Evolutionary conservation across 129 eudicot species (phyloP), one percentile per base, ranked within the genome.

Genomic region (Helichrysum umbraculigerum): DNA sequence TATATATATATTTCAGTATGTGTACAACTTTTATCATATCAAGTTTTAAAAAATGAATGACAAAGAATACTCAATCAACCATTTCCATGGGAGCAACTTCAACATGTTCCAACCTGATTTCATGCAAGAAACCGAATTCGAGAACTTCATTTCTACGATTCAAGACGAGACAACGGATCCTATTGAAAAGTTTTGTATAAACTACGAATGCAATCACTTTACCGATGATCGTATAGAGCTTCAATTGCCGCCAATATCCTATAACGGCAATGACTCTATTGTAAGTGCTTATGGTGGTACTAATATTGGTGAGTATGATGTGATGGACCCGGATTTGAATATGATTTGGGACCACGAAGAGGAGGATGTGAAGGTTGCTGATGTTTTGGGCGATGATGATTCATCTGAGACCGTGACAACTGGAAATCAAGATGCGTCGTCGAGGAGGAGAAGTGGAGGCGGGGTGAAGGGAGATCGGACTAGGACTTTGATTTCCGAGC

Each of bases 401-500:
- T 81, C 92, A 1, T 83, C 86, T 5, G 80, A 71, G 10, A 81
- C 82, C 12, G 57, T 63, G 21, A 78, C 77, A 21, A 81, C 76
- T 4, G 68, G 77, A 37, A 81, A 69, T 33, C 70, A 76, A 2
- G 79, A 73, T 0, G 51, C 78, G 14, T 9, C 51, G 51, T 42
- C 42, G 51, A 62, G 59, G 68, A 71, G 35, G 66, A 77, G 52
- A 67, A 85, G 68, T 72, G 69, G 68, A 32, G 47, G 70, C 20
- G 44, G 58, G 4, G 77, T 76, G 1, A 88, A 84, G 78, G 72
- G 68, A 12, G 93, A 91, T 67, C 70, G 93, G 37, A 81, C 97
- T 33, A 83, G 84, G 72, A 90, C 92, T 50, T 78, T 90, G 70
- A 69, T 86, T 56, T 88, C 93, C 1, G 97, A 88, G 68, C 67